Conservation (phyloP, 805 yeast genomes). For the Phaffomyces thermotolerans region DNA sequence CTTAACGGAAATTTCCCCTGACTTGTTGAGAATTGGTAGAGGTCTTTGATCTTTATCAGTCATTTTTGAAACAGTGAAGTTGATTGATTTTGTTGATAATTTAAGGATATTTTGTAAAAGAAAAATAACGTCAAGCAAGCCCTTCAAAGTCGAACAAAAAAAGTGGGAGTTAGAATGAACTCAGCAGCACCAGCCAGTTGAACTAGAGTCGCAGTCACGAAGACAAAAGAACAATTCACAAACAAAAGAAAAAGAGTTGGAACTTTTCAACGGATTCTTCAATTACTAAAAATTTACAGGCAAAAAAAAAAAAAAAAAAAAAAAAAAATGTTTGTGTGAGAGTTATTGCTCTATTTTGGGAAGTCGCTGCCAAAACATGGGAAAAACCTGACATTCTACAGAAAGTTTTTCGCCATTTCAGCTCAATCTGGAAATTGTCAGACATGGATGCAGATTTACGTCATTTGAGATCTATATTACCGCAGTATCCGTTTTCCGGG, state of each 20-base stretch:
- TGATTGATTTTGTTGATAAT: not conserved
- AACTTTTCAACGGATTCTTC: not conserved
- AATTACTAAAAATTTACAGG: too few relatives aligned
- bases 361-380: not conserved
- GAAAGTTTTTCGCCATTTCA: not conserved
- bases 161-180: too few relatives aligned
- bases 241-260: not conserved
- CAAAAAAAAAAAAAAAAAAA: too few relatives aligned
- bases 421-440: not conserved
- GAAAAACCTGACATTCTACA: too few relatives aligned
- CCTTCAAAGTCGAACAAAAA: too few relatives aligned
- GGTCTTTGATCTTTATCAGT: constrained; percentile 7
- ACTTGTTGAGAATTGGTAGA: constrained; percentile 11
- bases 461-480: not conserved
- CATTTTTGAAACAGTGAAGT: not conserved
- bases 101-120: too few relatives aligned
- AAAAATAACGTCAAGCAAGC: too few relatives aligned
- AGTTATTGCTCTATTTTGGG: too few relatives aligned
- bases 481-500: too few relatives aligned
- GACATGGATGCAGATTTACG: not conserved
- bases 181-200: too few relatives aligned
- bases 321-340: too few relatives aligned
- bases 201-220: not conserved
- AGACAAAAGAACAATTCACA: not conserved
- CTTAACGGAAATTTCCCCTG: constrained; percentile 7